Conservation (phyloP, 2,329 filamentous ascomycete species). For the Claviceps purpurea region DNA sequence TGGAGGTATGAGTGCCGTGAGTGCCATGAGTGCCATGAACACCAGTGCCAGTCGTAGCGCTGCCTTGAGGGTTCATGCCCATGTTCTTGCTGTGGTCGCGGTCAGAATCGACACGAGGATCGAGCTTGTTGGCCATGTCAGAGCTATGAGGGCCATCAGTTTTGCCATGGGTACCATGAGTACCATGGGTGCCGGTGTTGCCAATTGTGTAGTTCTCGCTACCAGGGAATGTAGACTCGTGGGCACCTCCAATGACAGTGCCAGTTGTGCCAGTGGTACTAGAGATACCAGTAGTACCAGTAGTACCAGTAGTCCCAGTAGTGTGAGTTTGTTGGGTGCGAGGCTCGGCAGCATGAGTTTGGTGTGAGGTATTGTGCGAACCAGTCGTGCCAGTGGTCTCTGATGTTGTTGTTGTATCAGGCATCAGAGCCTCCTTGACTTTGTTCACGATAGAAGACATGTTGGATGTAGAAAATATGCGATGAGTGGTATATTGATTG, state of each 20-base stretch:
- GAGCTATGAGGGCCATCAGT: conserved; percentile 33
- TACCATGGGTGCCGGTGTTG: conserved; percentile 7
- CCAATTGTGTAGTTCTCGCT: conserved; percentile 28
- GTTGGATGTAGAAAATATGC: conserved; percentile 2
- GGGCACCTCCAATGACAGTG: conserved; percentile 11
- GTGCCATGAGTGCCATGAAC: neutral
- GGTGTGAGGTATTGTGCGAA: conserved; percentile 4
- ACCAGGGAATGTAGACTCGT: conserved; percentile 17
- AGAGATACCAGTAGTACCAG: too few relatives aligned
- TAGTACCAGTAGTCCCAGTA: neutral
- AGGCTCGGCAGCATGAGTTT: conserved; percentile 33
- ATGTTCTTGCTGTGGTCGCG: conserved; percentile 26
- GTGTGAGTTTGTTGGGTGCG: conserved; percentile 35
- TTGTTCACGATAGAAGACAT: conserved; percentile 48
- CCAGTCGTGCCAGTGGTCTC: conserved; percentile 8
- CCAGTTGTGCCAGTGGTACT: conserved; percentile 8
- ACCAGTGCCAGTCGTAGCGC: conserved; percentile 4
- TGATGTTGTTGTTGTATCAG: conserved; percentile 20
- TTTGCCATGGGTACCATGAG: conserved; percentile 13
- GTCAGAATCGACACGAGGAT: conserved; percentile 42
- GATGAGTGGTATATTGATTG: conserved; percentile 2
- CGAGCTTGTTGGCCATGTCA: conserved; percentile 35
- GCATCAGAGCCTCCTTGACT: conserved; percentile 41
- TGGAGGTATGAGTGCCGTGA: conserved; percentile 6
- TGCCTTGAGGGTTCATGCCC: conserved; percentile 18